Evolutionary conservation across 192 early-diverging fungal species (phyloP), one percentile per base, ranked within the genome.

Genomic region (Podila clonocystis): DNA sequence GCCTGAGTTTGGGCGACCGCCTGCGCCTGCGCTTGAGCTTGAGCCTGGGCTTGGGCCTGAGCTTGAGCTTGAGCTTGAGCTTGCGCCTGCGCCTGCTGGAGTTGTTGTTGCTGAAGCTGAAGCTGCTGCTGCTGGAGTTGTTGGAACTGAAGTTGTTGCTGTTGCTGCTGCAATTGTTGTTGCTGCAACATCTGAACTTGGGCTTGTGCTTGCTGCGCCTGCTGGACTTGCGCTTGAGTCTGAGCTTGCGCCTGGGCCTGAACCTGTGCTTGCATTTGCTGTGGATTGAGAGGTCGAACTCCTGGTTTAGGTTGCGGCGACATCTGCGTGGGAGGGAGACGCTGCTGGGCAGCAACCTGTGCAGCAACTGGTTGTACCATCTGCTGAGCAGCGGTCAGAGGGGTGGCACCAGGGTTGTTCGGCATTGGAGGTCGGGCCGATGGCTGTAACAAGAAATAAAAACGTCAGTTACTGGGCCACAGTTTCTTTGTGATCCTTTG

Each of bases 301-400:
- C 74, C 75, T 15, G 75, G 70, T 55, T 77, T 83, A 15, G 63
- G 49, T 49, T 75, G 82, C 5, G 82, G 73, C 1, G 82, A 77
- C 75, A 77, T 73, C 6, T 67, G 73, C 15, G 82, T 61, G 0
- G 67, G 4, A 4, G 57, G 33, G 12, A 31, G 64, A 50, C 78
- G 67, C 38, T 74, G 77, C 48, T 82, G 72, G 36, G 64, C 68
- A 50, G 58, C 34, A 50, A 55, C 65, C 55, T 79, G 83, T 26
- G 72, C 45, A 15, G 72, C 58, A 19, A 60, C 68, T 4, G 82
- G 75, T 4, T 74, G 66, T 22, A 67, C 62, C 48, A 79, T 61
- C 33, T 77, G 84, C 57, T 82, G 84, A 67, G 67, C 61, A 52
- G 67, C 68, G 28, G 70, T 66, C 63, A 82, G 9, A 15, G 73